Conservation (phyloP, 2,329 filamentous ascomycete genomes). For the Cryoendolithus antarcticus region DNA sequence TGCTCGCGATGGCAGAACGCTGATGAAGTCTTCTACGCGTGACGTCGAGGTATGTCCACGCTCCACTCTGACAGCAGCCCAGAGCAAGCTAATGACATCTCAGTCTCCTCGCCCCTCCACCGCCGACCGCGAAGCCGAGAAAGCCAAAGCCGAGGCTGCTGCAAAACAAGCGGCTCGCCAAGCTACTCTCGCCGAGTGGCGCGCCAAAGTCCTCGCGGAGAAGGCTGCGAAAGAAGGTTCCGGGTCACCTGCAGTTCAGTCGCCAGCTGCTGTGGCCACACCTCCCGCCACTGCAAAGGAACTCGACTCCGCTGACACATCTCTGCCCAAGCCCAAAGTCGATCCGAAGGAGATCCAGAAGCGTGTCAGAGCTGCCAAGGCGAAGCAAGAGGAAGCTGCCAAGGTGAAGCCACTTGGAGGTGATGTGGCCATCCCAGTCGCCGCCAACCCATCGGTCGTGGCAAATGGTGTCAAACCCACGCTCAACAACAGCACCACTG, state of each 20-base stretch:
- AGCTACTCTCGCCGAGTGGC: constrained; percentile 81
- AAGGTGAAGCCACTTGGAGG: constrained; percentile 32
- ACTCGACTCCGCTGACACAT: constrained; percentile 33
- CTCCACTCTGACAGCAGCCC: not conserved
- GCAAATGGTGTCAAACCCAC: constrained; percentile 19
- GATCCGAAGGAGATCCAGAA: constrained; percentile 79
- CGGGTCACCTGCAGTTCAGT: constrained; percentile 23
- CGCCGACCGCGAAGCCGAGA: constrained; percentile 8
- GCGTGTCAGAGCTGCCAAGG: constrained; percentile 52
- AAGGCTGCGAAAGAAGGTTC: constrained; percentile 21
- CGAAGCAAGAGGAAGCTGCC: constrained; percentile 36
- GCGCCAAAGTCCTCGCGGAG: constrained; percentile 64
- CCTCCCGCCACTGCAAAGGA: constrained; percentile 9
- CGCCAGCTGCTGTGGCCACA: constrained; percentile 15
- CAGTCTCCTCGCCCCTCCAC: constrained; percentile 12
- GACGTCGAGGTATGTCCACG: constrained; percentile 44
- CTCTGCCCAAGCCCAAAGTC: constrained; percentile 64
- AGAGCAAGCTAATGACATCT: constrained; percentile 5
- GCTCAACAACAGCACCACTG: constrained; percentile 1
- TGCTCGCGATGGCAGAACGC: constrained; percentile 31
- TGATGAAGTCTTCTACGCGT: constrained; percentile 29
- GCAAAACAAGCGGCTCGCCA: constrained; percentile 55
- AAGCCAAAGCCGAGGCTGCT: constrained; percentile 25
- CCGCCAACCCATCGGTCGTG: constrained; percentile 17
- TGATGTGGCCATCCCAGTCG: constrained; percentile 37